Percentiles rank a stretch among this genome's conserved stretches.
phyloP scores from a whole-genome alignment of 2,329 filamentous ascomycete genomes.

The Apiospora koreana region DNA sequence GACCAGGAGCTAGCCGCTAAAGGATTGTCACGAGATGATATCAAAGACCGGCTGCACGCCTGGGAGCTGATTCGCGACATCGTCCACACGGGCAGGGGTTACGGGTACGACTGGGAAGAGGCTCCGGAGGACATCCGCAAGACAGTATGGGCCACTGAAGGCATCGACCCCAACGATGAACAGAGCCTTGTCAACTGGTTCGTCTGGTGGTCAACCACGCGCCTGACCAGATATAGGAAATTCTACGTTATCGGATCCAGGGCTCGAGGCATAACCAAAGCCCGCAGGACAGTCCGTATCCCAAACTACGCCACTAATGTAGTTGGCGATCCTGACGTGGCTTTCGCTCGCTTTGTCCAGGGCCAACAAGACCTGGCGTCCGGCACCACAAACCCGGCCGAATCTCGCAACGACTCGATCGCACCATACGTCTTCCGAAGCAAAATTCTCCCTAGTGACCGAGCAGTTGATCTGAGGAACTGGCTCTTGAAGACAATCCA shows the following conservation, averaged over 20 bases:
- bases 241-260: conserved; percentile 58
- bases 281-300: conserved; percentile 33
- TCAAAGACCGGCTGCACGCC: conserved; percentile 9
- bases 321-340: conserved; percentile 38
- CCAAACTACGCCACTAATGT: conserved; percentile 39
- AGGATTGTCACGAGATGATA: conserved; percentile 9
- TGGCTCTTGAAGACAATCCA: conserved; percentile 18
- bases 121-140: conserved; percentile 32
- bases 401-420: conserved; percentile 17
- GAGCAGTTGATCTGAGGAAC: conserved; percentile 20
- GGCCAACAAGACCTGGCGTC: background rate
- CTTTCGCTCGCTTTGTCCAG: background rate
- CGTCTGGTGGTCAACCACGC: conserved; percentile 55
- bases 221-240: conserved; percentile 52
- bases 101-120: conserved; percentile 32
- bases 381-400: background rate
- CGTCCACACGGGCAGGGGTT: conserved; percentile 18
- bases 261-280: conserved; percentile 24
- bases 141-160: conserved; percentile 47
- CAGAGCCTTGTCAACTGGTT: conserved; percentile 66
- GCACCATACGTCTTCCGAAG: conserved; percentile 18
- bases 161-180: conserved; percentile 60
- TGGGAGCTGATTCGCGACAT: conserved; percentile 23
- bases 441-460: conserved; percentile 20
- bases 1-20: background rate